Evolutionary conservation across 345 rosid genomes (phyloP), one percentile per base, ranked within the genome.

Genomic region (Hirschfeldia incana): DNA sequence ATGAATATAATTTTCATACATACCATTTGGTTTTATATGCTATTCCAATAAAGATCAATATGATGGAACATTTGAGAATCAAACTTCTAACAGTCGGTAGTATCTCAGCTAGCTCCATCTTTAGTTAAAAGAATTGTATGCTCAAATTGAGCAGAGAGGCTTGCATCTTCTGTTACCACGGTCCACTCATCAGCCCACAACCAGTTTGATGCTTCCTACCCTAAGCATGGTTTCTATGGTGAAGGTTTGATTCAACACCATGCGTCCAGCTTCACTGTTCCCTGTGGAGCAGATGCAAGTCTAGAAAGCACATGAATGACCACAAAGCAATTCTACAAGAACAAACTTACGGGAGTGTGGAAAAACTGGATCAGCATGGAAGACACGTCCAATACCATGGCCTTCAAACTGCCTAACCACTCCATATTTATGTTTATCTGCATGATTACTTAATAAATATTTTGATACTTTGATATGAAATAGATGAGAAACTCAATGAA

Each of bases 141-240:
- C 82, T 94, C 97, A 46, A 94, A 94, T 83, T 92, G 95, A 0
- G 97, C 97, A 58, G 97, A 92, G 55, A 92, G 85, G 83, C 97
- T 94, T 80, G 91, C 91, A 65, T 92, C 97, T 77, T 91, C 88
- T 0, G 97, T 94, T 4, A 94, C 93, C 70, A 92, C 91, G 1
- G 98, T 94, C 97, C 98, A 92, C 60, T 94, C 67, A 78, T 94
- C 97, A 11, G 91, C 87, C 98, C 98, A 92, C 84, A 28, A 90
- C 44, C 6, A 95, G 95, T 69, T 85, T 88, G 60, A 70, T 83
- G 89, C 97, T 92, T 55, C 98, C 97, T 0, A 90, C 81, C 0
- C 97, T 94, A 83, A 94, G 88, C 97, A 92, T 92, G 0, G 97
- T 97, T 83, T 94, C 97, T 89, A 91, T 76, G 70, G 98, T 92